phyloP scores from a whole-genome alignment of 192 early-diverging fungal genomes.

The Podila epigama region DNA sequence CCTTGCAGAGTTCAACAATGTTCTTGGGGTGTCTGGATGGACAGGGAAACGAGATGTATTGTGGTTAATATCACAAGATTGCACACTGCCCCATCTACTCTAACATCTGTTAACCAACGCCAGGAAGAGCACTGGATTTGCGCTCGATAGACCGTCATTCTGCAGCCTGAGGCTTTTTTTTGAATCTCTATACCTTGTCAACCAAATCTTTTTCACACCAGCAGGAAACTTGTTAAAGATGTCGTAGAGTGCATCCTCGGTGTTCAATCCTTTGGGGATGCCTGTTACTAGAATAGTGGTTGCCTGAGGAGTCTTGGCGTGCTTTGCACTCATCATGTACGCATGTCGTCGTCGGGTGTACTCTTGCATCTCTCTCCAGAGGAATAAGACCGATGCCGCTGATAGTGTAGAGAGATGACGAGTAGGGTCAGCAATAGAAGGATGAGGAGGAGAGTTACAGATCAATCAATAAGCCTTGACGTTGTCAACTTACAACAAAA shows the following conservation, averaged over 20 bases:
- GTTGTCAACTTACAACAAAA: slow-evolving; percentile 56
- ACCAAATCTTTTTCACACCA: slow-evolving; percentile 69
- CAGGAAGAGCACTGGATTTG: no score
- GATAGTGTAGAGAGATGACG: neutral
- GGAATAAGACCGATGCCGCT: slow-evolving; percentile 55
- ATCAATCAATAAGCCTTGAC: neutral
- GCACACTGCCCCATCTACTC: no score
- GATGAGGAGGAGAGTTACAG: neutral
- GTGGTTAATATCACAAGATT: no score
- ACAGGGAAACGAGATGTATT: neutral
- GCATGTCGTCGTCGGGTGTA: slow-evolving; percentile 71
- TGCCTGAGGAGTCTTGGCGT: slow-evolving; percentile 53
- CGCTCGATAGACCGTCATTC: no score
- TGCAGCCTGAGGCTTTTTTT: slow-evolving; percentile 6
- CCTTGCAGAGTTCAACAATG: slow-evolving; percentile 54
- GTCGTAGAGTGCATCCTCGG: slow-evolving; percentile 50
- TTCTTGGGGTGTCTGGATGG: slow-evolving; percentile 55
- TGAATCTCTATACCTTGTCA: slow-evolving; percentile 58
- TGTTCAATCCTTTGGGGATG: slow-evolving; percentile 71
- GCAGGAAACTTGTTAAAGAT: slow-evolving; percentile 73
- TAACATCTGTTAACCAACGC: no score
- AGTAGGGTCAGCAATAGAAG: neutral
- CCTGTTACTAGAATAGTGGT: slow-evolving; percentile 74
- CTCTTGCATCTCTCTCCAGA: slow-evolving; percentile 64
- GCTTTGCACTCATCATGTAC: slow-evolving; percentile 63